These are phyloP conservation scores for Solanum appendiculatum DNA, from an alignment of 257 asterid genomes.

Conservation along the genomic window DNA sequence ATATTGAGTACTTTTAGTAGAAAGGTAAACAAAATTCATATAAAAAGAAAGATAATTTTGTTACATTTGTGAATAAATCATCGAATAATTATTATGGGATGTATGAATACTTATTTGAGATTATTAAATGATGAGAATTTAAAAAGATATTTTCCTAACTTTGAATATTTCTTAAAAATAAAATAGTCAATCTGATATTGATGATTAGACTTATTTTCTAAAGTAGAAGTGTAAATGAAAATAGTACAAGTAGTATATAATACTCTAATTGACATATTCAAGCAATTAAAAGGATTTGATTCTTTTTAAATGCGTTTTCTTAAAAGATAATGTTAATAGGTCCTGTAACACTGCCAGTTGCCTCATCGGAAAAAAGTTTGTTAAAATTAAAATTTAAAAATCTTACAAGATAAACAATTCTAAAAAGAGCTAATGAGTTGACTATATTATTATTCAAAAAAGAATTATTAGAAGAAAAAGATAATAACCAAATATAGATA, in stretches of 20 bases:
- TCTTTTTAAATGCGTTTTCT: not conserved
- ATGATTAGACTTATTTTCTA: not conserved
- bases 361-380: not conserved
- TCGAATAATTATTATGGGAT: not conserved
- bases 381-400: not conserved
- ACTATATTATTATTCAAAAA: not conserved
- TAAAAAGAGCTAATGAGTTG: not conserved
- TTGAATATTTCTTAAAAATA: not conserved
- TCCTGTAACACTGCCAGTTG: not conserved
- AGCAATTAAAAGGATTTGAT: not conserved
- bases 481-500: not conserved
- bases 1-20: not conserved
- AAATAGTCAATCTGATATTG: not conserved
- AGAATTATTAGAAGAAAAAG: not conserved
- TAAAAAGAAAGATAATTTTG: not conserved
- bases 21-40: not conserved
- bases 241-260: not conserved
- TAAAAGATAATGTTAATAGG: not conserved
- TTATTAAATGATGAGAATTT: not conserved
- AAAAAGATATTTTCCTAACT: not conserved
- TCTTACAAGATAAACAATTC: not conserved
- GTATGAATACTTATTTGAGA: not conserved
- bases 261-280: not conserved
- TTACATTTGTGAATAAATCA: not conserved
- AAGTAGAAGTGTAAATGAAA: not conserved